Conservation (phyloP, 768 basidiomycete genomes). For the Lactifluus subvellereus region DNA sequence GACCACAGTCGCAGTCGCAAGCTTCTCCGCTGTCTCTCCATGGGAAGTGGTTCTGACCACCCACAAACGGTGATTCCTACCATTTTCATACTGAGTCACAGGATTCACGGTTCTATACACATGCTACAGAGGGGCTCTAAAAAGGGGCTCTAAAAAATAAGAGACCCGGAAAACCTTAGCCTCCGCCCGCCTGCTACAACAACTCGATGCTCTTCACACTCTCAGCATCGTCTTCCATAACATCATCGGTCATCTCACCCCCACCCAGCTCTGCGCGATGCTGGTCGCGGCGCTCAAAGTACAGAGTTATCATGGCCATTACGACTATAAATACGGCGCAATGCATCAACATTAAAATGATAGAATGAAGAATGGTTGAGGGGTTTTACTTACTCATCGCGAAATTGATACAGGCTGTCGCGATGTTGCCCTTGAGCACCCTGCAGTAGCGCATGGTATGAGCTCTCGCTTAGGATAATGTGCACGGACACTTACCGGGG, state of each 20-base stretch:
- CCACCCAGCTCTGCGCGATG: background rate
- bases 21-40: too few relatives aligned
- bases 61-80: too few relatives aligned
- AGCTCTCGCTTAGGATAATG: background rate
- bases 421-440: constrained; percentile 33
- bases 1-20: too few relatives aligned
- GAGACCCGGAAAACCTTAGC: background rate
- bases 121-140: too few relatives aligned
- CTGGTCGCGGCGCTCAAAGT: constrained; percentile 11
- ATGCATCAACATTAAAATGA: background rate
- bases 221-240: background rate
- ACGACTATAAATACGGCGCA: background rate
- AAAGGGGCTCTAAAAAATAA: too few relatives aligned
- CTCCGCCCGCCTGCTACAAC: background rate
- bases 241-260: background rate
- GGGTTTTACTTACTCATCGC: constrained; percentile 28
- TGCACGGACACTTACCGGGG: constrained; percentile 27
- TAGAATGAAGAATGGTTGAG: background rate
- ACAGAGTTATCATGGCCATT: constrained; percentile 3
- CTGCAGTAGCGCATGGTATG: constrained; percentile 11
- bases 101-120: too few relatives aligned
- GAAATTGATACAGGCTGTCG: constrained; percentile 32
- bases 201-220: background rate
- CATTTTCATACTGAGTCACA: too few relatives aligned
- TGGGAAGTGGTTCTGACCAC: too few relatives aligned